Percentiles rank a stretch among this genome's conserved stretches.
Evolutionary conservation across 768 basidiomycete genomes (phyloP).

Genomic region (Boletus reticuloceps): DNA sequence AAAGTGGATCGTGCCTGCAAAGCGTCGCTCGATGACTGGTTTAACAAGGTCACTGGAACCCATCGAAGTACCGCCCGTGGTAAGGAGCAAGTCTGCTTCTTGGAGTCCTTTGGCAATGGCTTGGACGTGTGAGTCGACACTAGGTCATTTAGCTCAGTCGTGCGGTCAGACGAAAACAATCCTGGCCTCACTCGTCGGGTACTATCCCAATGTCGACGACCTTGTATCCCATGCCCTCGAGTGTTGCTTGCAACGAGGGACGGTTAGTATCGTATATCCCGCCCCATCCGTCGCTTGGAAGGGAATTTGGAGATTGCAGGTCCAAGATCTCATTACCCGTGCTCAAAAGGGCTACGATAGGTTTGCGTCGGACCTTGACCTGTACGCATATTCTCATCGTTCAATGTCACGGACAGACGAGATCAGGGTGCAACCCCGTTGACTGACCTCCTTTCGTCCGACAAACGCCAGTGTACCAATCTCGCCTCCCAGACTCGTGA

Average conservation of each 20-base stretch:
- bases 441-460: slow-evolving; percentile 62
- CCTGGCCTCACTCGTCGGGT: slow-evolving; percentile 55
- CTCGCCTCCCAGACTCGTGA: slow-evolving; percentile 73
- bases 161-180: background rate
- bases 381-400: slow-evolving; percentile 25
- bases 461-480: slow-evolving; percentile 81
- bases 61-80: slow-evolving; percentile 92
- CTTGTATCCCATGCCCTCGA: slow-evolving; percentile 71
- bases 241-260: slow-evolving; percentile 67
- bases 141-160: slow-evolving; percentile 24
- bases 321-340: slow-evolving; percentile 84
- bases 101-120: slow-evolving; percentile 57
- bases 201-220: slow-evolving; percentile 83
- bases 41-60: slow-evolving; percentile 85
- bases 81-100: slow-evolving; percentile 70
- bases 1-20: slow-evolving; percentile 78
- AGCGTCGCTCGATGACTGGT: slow-evolving; percentile 79
- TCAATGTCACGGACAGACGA: background rate
- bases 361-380: slow-evolving; percentile 71
- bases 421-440: background rate
- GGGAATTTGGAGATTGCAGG: slow-evolving; percentile 43
- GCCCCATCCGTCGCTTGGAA: slow-evolving; percentile 49
- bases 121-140: slow-evolving; percentile 54
- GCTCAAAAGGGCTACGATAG: slow-evolving; percentile 75
- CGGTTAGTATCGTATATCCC: slow-evolving; percentile 87